Conservation (phyloP, 2,329 filamentous ascomycete genomes). For the Cercospora sp. region DNA sequence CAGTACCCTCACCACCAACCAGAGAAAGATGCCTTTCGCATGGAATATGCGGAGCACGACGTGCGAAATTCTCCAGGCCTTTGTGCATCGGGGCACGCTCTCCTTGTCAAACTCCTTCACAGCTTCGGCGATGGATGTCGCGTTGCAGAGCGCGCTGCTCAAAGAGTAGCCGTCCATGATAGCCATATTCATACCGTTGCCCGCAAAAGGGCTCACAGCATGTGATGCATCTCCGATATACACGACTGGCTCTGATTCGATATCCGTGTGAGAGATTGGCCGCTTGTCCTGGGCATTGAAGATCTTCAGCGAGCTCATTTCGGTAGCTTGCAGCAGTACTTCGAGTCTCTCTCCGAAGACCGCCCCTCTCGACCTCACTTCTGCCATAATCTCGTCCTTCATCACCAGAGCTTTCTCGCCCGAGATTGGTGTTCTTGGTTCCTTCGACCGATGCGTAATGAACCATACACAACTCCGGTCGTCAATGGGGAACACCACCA, state of each 20-base stretch:
- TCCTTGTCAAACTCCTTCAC: conserved; percentile 7
- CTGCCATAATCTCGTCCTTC: conserved; percentile 2
- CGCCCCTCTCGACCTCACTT: not conserved
- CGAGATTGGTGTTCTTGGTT: not conserved
- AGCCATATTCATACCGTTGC: conserved; percentile 53
- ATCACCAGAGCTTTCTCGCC: not conserved
- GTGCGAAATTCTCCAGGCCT: conserved; percentile 9
- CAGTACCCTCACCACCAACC: not conserved
- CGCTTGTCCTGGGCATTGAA: conserved; percentile 50
- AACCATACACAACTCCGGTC: conserved; percentile 46
- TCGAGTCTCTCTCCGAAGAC: conserved; percentile 36
- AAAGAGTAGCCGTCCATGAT: conserved; percentile 51
- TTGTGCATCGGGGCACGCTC: conserved; percentile 8
- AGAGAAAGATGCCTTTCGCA: not conserved
- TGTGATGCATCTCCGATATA: conserved; percentile 56
- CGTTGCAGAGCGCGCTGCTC: conserved; percentile 39
- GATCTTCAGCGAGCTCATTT: conserved; percentile 41
- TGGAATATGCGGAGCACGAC: not conserved
- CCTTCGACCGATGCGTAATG: conserved; percentile 28
- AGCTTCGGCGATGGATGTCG: not conserved
- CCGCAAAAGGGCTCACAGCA: conserved; percentile 52
- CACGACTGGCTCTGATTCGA: conserved; percentile 34
- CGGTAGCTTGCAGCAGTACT: conserved; percentile 44
- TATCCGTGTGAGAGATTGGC: conserved; percentile 44
- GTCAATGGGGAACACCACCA: conserved; percentile 51